phyloP scores from a whole-genome alignment of 129 eudicot genomes.

The Flaveria trinervia region DNA sequence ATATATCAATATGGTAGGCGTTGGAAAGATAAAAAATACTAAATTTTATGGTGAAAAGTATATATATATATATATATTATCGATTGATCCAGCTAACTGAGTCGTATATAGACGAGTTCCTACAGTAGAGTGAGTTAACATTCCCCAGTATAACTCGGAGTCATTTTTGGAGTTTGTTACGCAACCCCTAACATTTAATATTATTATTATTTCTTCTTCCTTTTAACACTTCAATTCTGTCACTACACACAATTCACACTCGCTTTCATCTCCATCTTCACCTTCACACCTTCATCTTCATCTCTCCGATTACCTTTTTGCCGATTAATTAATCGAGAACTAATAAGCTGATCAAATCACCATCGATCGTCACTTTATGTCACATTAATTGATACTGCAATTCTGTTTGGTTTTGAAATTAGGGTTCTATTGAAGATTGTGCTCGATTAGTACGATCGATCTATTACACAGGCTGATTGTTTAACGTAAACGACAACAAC shows the following conservation, averaged over 20 bases:
- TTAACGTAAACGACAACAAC: conserved; percentile 75
- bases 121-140: conserved; percentile 20
- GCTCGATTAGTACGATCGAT: conserved; percentile 24
- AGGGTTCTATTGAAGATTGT: conserved; percentile 33
- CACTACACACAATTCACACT: not conserved
- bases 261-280: not conserved
- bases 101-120: conserved; percentile 16
- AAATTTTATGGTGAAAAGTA: too few relatives aligned
- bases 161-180: conserved; percentile 36
- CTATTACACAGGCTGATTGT: conserved; percentile 3
- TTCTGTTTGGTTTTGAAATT: conserved; percentile 20
- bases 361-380: too few relatives aligned
- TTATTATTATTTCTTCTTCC: not conserved
- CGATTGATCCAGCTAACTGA: not conserved
- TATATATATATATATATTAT: too few relatives aligned
- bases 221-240: not conserved
- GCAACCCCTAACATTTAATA: conserved; percentile 5
- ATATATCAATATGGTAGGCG: too few relatives aligned
- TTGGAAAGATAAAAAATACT: too few relatives aligned
- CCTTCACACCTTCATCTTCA: not conserved
- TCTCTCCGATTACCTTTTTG: too few relatives aligned
- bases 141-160: conserved; percentile 3
- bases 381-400: not conserved
- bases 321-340: too few relatives aligned
- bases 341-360: too few relatives aligned